Percentiles rank a stretch among this genome's conserved stretches.
Evolutionary conservation across 2,329 filamentous ascomycete species (phyloP).

Genomic region (Cladophialophora immunda): DNA sequence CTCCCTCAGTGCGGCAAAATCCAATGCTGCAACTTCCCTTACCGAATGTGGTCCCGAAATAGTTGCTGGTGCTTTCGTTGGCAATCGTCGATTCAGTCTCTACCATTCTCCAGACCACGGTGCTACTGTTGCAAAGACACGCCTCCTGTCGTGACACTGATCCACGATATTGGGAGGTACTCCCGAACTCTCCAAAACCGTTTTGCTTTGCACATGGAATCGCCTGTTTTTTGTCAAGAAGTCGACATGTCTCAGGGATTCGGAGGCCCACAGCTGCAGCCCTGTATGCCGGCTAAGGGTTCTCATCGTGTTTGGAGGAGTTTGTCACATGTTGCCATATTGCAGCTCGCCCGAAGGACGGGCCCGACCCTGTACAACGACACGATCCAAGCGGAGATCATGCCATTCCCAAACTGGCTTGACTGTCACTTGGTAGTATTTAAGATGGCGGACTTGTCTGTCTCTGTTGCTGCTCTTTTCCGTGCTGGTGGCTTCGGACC

Average conservation of each 20-base stretch:
- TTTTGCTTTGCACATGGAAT: conserved; percentile 7
- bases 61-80: conserved; percentile 15
- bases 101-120: conserved; percentile 5
- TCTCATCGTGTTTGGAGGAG: conserved; percentile 32
- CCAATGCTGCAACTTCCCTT: conserved; percentile 28
- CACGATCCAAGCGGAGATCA: conserved; percentile 14
- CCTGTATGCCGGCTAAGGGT: conserved; percentile 22
- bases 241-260: conserved; percentile 27
- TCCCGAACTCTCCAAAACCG: conserved; percentile 2
- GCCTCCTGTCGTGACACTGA: conserved; percentile 26
- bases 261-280: conserved; percentile 31
- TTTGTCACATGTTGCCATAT: conserved; percentile 31
- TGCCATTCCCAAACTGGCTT: conserved; percentile 5
- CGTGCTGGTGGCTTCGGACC: not conserved
- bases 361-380: conserved; percentile 31
- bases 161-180: conserved; percentile 30
- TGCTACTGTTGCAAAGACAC: conserved; percentile 19
- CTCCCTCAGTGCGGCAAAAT: conserved; percentile 9
- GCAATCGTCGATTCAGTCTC: conserved; percentile 10
- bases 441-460: conserved; percentile 19
- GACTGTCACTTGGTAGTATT: conserved; percentile 22
- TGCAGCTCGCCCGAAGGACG: conserved; percentile 29
- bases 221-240: not conserved
- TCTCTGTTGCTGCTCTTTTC: conserved; percentile 1
- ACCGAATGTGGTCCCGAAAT: conserved; percentile 23